Evolutionary conservation across 805 yeast genomes (phyloP).

Genomic region (Scheffersomyces lignosus): DNA sequence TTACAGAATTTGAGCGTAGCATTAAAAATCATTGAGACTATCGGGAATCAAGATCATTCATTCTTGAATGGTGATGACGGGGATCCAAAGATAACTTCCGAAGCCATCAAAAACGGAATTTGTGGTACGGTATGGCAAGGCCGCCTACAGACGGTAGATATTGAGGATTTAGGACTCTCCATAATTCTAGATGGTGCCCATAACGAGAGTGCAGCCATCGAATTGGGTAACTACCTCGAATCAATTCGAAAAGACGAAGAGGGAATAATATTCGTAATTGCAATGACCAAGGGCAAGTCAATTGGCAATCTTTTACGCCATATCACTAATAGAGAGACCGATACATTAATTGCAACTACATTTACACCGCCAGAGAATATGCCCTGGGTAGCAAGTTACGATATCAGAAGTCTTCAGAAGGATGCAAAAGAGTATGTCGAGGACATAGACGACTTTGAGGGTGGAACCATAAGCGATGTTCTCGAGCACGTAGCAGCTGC

Average conservation of each 20-base stretch:
- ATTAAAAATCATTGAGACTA: constrained; percentile 49
- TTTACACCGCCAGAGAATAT: constrained; percentile 79
- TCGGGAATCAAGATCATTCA: constrained; percentile 16
- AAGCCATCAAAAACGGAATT: constrained; percentile 52
- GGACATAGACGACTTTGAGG: constrained; percentile 13
- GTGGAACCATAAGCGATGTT: constrained; percentile 11
- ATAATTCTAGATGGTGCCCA: constrained; percentile 90
- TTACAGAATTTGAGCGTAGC: constrained; percentile 68
- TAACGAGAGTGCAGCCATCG: constrained; percentile 81
- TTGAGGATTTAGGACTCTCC: constrained; percentile 19
- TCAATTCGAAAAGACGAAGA: constrained; percentile 14
- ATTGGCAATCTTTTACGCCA: constrained; percentile 50
- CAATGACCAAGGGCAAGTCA: constrained; percentile 74
- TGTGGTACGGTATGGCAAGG: constrained; percentile 78
- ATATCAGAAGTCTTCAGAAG: constrained; percentile 28
- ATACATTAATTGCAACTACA: constrained; percentile 58
- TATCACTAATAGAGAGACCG: constrained; percentile 46
- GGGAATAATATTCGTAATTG: constrained; percentile 61
- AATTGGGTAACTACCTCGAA: constrained; percentile 56
- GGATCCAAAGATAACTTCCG: constrained; percentile 28
- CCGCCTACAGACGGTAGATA: constrained; percentile 55
- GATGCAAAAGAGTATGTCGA: constrained; percentile 22
- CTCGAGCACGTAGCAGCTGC: constrained; percentile 11
- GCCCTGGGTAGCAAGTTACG: constrained; percentile 83
- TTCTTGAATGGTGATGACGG: constrained; percentile 3